phyloP scores from a whole-genome alignment of 1,284 basidiomycete species.

The Polyporus tsugae region DNA sequence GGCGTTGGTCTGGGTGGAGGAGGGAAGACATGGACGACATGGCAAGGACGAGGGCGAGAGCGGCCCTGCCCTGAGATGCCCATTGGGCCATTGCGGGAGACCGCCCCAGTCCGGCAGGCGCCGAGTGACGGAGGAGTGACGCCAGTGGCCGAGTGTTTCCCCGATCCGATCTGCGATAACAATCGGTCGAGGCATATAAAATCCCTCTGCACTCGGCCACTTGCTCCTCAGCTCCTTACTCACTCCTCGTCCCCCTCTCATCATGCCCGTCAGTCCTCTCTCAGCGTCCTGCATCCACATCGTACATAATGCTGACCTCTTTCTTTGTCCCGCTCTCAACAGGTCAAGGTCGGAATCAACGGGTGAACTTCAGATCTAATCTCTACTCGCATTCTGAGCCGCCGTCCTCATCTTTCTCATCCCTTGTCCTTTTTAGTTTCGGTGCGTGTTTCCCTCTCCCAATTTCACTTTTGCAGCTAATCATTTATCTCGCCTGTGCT shows the following conservation, averaged over 20 bases:
- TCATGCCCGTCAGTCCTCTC: conserved; percentile 34
- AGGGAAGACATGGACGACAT: background rate
- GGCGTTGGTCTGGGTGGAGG: background rate
- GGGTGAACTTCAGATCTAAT: conserved; percentile 57
- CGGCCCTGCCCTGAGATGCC: background rate
- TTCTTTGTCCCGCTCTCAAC: conserved; percentile 13
- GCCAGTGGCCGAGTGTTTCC: background rate
- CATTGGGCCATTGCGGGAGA: no score
- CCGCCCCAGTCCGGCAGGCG: conserved; percentile 4
- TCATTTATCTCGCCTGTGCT: background rate
- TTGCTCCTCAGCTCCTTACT: conserved; percentile 16
- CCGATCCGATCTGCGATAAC: conserved; percentile 30
- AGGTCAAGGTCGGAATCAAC: conserved; percentile 94
- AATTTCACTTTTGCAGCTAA: background rate
- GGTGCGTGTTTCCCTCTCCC: conserved; percentile 39
- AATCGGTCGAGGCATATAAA: conserved; percentile 16
- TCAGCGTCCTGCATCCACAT: background rate
- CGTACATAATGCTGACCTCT: conserved; percentile 7
- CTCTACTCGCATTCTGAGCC: conserved; percentile 9
- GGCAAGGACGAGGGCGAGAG: background rate
- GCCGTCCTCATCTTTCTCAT: conserved; percentile 32
- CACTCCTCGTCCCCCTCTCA: conserved; percentile 18
- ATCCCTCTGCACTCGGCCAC: conserved; percentile 15
- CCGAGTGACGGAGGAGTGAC: conserved; percentile 10
- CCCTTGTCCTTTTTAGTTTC: conserved; percentile 63